Percentiles rank a stretch among this genome's conserved stretches.
phyloP scores from a whole-genome alignment of 495 filamentous ascomycete genomes.

The Penicillium malachiteum region DNA sequence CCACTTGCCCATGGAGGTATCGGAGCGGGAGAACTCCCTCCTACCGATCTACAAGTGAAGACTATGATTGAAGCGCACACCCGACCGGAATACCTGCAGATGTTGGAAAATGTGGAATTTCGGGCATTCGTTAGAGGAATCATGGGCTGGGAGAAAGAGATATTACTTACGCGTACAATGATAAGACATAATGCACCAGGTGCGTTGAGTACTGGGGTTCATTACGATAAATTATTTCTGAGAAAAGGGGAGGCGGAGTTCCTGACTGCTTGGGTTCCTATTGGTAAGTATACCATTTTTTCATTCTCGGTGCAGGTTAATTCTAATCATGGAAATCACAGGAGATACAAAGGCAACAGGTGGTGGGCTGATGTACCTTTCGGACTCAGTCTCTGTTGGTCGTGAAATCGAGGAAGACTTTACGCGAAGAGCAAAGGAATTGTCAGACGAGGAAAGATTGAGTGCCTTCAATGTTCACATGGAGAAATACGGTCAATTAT shows the following conservation, averaged over 20 bases:
- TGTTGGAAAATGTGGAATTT: neutral
- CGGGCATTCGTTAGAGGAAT: neutral
- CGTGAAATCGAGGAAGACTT: slow-evolving; percentile 1
- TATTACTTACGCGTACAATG: neutral
- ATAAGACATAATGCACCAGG: neutral
- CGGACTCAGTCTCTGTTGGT: neutral
- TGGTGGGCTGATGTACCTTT: slow-evolving; percentile 6
- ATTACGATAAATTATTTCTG: slow-evolving; percentile 7
- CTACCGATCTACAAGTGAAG: neutral
- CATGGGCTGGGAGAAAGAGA: neutral
- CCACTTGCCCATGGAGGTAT: neutral
- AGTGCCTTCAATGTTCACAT: slow-evolving; percentile 4
- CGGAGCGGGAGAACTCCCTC: neutral
- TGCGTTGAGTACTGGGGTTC: neutral
- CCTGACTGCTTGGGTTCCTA: slow-evolving; percentile 4
- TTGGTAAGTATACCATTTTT: neutral
- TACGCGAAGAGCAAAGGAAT: neutral
- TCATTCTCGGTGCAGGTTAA: neutral
- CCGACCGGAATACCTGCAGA: neutral
- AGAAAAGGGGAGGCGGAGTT: slow-evolving; percentile 2
- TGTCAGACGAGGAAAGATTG: neutral
- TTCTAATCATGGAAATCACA: neutral
- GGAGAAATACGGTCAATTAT: neutral
- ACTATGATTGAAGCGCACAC: slow-evolving; percentile 3
- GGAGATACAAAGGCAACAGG: neutral